Percentiles rank a stretch among this genome's conserved stretches.
Evolutionary conservation across 495 filamentous ascomycete species (phyloP).

Genomic region (Neurospora sp.): DNA sequence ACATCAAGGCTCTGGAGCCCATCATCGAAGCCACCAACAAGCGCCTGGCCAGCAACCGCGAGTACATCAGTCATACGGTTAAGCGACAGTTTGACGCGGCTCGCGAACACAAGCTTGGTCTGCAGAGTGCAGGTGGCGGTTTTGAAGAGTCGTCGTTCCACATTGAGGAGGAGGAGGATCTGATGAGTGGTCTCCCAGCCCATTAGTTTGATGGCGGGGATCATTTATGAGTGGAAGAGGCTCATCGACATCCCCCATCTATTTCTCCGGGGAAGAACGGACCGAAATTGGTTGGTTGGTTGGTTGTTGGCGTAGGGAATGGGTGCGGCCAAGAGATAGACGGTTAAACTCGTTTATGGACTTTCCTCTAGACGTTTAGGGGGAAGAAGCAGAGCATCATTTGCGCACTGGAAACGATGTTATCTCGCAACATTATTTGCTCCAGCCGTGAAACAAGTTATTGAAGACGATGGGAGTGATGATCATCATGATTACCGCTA

Average conservation of each 20-base stretch:
- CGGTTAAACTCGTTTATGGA: neutral
- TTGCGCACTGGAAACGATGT: neutral
- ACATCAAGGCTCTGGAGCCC: slow-evolving; percentile 34
- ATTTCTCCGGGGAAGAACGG: neutral
- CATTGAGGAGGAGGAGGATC: neutral
- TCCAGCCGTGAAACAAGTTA: neutral
- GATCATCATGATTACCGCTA: neutral
- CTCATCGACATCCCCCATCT: neutral
- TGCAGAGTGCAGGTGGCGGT: neutral
- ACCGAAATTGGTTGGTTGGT: neutral
- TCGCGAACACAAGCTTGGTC: neutral
- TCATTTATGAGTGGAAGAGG: neutral
- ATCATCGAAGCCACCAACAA: slow-evolving; percentile 40
- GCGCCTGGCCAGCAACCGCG: slow-evolving; percentile 47
- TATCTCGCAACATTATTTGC: neutral
- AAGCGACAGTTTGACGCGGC: slow-evolving; percentile 24
- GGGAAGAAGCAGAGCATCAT: neutral
- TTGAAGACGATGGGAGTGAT: neutral
- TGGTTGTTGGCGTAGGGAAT: neutral
- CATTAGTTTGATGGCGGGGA: neutral
- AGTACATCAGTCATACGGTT: slow-evolving; percentile 43
- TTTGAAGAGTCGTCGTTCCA: neutral
- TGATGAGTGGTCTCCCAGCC: neutral
- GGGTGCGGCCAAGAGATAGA: neutral
- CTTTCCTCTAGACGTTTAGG: neutral